Percentiles rank a stretch among this genome's conserved stretches.
phyloP scores from a whole-genome alignment of 73 alveolate genomes.

The Blepharisma japonicum region DNA sequence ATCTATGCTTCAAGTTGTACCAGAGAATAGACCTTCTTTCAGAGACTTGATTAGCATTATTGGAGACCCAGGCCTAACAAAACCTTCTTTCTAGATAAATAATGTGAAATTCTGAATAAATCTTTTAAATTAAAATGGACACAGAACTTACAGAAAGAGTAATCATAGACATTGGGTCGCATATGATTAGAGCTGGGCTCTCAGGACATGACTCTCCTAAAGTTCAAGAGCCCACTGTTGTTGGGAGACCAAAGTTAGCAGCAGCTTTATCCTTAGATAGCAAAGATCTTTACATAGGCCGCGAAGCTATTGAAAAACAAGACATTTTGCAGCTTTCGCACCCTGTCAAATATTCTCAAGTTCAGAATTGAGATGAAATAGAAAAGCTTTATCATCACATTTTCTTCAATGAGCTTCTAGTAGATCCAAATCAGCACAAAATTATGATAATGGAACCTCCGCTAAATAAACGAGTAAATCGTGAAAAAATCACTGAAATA shows the following conservation, averaged over 20 bases:
- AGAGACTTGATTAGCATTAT: too few relatives aligned
- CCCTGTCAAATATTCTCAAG: constrained; percentile 67
- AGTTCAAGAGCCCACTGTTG: constrained; percentile 64
- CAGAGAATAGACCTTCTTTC: too few relatives aligned
- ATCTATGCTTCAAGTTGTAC: too few relatives aligned
- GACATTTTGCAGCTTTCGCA: constrained; percentile 50
- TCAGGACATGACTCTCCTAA: constrained; percentile 57
- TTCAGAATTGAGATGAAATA: constrained; percentile 77
- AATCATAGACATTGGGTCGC: constrained; percentile 26
- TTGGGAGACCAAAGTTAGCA: constrained; percentile 88
- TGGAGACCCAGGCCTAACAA: too few relatives aligned
- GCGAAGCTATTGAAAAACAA: constrained; percentile 58
- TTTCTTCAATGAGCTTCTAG: constrained; percentile 79
- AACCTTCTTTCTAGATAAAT: too few relatives aligned
- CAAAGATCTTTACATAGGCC: constrained; percentile 80
- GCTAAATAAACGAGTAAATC: constrained; percentile 72
- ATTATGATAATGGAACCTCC: constrained; percentile 89
- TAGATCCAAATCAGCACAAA: constrained; percentile 83
- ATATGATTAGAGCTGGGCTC: constrained; percentile 40
- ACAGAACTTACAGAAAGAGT: constrained; percentile 44
- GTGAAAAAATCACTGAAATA: constrained; percentile 80
- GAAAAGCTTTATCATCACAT: constrained; percentile 86
- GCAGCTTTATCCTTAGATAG: constrained; percentile 84
- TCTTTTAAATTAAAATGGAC: neutral
- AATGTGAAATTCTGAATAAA: too few relatives aligned